Evolutionary conservation across 768 basidiomycete species (phyloP).

Genomic region (Podaxis carcinomalis): DNA sequence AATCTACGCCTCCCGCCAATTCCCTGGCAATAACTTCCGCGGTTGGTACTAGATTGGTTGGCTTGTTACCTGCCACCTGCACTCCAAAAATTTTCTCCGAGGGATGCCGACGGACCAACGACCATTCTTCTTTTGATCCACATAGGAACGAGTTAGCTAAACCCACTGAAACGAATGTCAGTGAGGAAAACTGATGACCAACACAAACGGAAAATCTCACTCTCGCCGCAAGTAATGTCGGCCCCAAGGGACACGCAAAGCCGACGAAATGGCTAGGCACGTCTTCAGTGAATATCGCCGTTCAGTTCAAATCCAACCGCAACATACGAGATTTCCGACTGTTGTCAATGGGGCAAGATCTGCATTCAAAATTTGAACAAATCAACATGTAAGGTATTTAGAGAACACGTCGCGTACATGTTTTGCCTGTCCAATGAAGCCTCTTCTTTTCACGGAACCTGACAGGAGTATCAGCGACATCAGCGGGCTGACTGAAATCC

Average conservation of each 20-base stretch:
- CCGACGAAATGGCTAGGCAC: constrained; percentile 79
- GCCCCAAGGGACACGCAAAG: constrained; percentile 84
- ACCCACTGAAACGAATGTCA: constrained; percentile 58
- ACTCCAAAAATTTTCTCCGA: constrained; percentile 86
- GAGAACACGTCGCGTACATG: constrained; percentile 48
- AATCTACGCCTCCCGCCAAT: constrained; percentile 66
- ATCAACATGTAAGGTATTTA: not conserved
- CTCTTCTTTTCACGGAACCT: constrained; percentile 83
- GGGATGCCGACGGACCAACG: constrained; percentile 83
- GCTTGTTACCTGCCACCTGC: constrained; percentile 89
- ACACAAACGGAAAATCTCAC: constrained; percentile 31
- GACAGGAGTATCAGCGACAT: constrained; percentile 65
- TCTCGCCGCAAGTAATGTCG: constrained; percentile 95
- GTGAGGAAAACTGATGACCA: constrained; percentile 1
- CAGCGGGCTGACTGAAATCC: constrained; percentile 30
- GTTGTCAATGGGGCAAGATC: constrained; percentile 77
- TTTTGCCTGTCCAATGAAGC: constrained; percentile 81
- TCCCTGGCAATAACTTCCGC: constrained; percentile 79
- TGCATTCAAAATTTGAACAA: constrained; percentile 9
- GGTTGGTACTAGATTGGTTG: constrained; percentile 68
- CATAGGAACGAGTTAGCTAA: constrained; percentile 85
- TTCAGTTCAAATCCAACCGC: not conserved
- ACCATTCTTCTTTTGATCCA: constrained; percentile 95
- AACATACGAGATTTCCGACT: constrained; percentile 84
- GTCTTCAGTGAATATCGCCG: not conserved